Conservation (phyloP, 208 protist species). For the Leishmania amazonensis region DNA sequence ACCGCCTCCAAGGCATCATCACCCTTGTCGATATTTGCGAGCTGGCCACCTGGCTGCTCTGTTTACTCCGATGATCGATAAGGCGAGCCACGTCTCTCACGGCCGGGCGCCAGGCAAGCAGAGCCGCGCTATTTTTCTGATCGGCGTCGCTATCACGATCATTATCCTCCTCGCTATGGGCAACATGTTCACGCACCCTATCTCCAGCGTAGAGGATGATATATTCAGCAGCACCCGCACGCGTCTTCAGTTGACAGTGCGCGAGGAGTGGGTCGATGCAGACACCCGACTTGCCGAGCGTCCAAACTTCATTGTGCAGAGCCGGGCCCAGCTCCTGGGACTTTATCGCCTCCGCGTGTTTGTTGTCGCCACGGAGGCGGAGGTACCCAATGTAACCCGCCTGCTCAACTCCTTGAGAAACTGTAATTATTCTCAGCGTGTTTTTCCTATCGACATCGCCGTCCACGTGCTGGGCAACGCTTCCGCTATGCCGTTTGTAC, state of each 20-base stretch:
- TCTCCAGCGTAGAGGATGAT: slow-evolving; percentile 37
- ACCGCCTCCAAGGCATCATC: not conserved
- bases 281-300: slow-evolving; percentile 8
- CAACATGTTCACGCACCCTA: slow-evolving; percentile 30
- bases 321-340: slow-evolving; percentile 8
- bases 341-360: slow-evolving; percentile 40
- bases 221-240: slow-evolving; percentile 13
- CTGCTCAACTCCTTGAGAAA: slow-evolving; percentile 31
- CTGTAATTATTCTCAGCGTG: slow-evolving; percentile 32
- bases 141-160: slow-evolving; percentile 14
- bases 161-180: slow-evolving; percentile 14
- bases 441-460: slow-evolving; percentile 43
- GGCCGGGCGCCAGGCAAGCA: not conserved
- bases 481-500: slow-evolving; percentile 19
- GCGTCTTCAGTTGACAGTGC: not conserved
- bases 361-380: slow-evolving; percentile 11
- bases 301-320: not conserved
- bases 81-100: not conserved
- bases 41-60: not conserved
- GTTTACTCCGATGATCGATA: not conserved
- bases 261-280: slow-evolving; percentile 34
- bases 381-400: slow-evolving; percentile 1
- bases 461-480: slow-evolving; percentile 32
- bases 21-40: not conserved
- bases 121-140: slow-evolving; percentile 2